Base-by-base conservation (phyloP, 2,329 filamentous ascomycete species). In the Didymella arachidicola region DNA sequence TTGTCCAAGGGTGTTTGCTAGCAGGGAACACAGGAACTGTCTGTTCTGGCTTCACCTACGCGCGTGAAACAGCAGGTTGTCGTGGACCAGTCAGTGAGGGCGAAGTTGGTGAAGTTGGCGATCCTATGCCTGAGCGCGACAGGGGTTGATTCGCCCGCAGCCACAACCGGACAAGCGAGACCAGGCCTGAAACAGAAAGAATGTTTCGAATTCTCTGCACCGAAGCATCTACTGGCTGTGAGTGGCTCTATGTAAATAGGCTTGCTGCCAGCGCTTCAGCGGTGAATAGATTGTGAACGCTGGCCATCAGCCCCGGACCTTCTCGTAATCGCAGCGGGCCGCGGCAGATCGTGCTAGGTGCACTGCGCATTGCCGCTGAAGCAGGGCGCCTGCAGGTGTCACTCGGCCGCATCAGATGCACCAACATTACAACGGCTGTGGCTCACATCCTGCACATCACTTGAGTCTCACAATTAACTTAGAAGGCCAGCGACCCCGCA, bases 1-100 rank as follows among this genome's bases (percentile, higher is more conserved):
- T 67, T 68, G 61, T 59, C 53, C 57, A 63, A 45, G 67, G 69
- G 48, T 51, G 38, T 57, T 44, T 51, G 52, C 58, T 60, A 66
- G 62, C 71, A 71, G 62, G 72, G 70, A 62, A 51, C 45, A 51
- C 61, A 57, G 60, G 32, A 65, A 61, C 59, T 64, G 63, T 68
- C 57, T 66, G 62, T 58, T 58, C 49, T 61, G 64, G 60, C 49
- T 48, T 50, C 58, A 56, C 29, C 54, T 66, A 53, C 53, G 65
- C 65, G 72, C 56, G 64, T 74, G 72, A 75, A 76, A 76, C 72
- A 72, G 53, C 65, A 67, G 60, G 64, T 59, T 57, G 61, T 53
- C 59, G 62, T 64, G 60, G 65, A 57, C 71, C 71, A 73, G 70
- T 72, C 43, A 61, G 56, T 65, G 66, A 56, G 44, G 53, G 67